phyloP scores from a whole-genome alignment of 1,284 basidiomycete genomes.

The Moesziomyces aphidis region DNA sequence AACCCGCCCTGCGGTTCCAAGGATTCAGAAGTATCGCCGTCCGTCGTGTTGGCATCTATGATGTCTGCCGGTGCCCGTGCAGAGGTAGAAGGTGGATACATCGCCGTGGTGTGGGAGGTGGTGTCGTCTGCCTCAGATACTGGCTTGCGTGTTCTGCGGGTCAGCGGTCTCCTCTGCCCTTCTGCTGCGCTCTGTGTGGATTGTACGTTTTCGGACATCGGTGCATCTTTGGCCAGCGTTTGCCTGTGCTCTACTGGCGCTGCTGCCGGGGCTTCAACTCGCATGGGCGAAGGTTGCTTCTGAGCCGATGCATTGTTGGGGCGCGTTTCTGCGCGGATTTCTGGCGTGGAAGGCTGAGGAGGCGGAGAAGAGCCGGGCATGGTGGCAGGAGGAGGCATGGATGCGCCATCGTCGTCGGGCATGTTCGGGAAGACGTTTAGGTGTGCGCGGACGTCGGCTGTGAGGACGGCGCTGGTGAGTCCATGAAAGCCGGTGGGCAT shows the following conservation, averaged over 20 bases:
- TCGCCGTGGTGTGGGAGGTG: neutral
- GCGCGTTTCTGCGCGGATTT: neutral
- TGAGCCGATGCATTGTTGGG: neutral
- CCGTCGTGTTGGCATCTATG: neutral
- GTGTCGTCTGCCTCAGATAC: neutral
- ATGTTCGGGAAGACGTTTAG: conserved; percentile 28
- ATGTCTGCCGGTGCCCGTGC: too few species aligned
- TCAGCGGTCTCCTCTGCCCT: conserved; percentile 29
- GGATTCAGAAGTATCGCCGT: neutral
- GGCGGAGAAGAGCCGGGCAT: neutral
- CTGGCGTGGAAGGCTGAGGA: neutral
- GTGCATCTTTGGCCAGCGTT: neutral
- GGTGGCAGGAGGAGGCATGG: neutral
- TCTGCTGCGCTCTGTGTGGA: conserved; percentile 6
- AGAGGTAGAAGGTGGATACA: too few species aligned
- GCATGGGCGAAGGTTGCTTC: neutral
- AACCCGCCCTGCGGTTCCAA: conserved; percentile 1
- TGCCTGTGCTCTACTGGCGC: neutral
- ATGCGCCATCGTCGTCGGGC: conserved; percentile 8
- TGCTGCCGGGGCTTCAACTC: neutral
- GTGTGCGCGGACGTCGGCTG: conserved; percentile 34
- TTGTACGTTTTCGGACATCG: neutral
- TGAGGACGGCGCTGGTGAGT: conserved; percentile 35
- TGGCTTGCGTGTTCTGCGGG: conserved; percentile 39
- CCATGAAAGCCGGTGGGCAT: conserved; percentile 46